Percentiles rank a stretch among this genome's conserved stretches.
phyloP scores from a whole-genome alignment of 257 asterid genomes.

The Ligustrum vulgare region DNA sequence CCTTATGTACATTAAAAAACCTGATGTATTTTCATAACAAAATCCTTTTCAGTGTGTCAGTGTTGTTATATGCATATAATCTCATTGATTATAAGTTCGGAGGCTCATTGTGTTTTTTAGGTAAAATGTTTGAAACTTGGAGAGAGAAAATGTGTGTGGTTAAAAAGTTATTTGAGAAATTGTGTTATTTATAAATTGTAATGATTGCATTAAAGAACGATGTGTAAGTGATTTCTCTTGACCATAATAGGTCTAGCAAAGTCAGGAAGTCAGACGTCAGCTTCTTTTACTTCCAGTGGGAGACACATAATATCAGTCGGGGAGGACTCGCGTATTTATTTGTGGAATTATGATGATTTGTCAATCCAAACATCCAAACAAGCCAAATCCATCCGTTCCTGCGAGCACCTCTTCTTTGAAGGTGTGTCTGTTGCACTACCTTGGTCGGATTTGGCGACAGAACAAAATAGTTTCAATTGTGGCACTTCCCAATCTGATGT shows the following conservation, averaged over 20 bases:
- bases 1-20: background rate
- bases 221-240: conserved; percentile 5
- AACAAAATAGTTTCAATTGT: background rate
- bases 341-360: conserved; percentile 62
- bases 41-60: background rate
- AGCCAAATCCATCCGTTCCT: conserved; percentile 55
- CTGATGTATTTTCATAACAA: too few relatives aligned
- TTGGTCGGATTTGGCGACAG: conserved; percentile 42
- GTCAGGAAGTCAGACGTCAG: conserved; percentile 68
- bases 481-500: conserved; percentile 18
- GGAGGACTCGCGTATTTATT: conserved; percentile 62
- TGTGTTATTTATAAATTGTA: too few relatives aligned
- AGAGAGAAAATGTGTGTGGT: too few relatives aligned
- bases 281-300: conserved; percentile 63
- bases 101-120: too few relatives aligned
- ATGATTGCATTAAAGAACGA: too few relatives aligned
- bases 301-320: conserved; percentile 75
- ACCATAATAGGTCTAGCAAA: conserved; percentile 49
- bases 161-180: too few relatives aligned
- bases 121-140: too few relatives aligned
- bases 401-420: conserved; percentile 58
- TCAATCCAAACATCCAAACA: conserved; percentile 43
- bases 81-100: too few relatives aligned
- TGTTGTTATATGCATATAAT: background rate
- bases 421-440: conserved; percentile 64